phyloP scores from a whole-genome alignment of 73 alveolate genomes.

The Paramecium caudatum region DNA sequence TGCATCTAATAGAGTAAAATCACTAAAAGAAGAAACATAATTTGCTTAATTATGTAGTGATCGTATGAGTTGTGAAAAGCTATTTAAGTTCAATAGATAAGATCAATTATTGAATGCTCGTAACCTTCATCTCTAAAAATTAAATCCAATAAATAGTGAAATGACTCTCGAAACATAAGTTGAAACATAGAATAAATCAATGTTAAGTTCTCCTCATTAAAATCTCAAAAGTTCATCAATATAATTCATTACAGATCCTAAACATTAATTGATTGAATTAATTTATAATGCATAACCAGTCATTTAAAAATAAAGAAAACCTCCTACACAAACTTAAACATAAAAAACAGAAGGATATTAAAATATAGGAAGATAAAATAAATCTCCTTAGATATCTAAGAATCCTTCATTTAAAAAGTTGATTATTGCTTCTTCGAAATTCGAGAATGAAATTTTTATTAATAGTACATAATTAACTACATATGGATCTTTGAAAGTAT shows the following conservation, averaged over 20 bases:
- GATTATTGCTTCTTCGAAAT: no score
- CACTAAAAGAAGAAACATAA: constrained; percentile 21
- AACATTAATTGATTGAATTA: constrained; percentile 2
- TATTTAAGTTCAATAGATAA: constrained; percentile 20
- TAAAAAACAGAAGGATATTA: constrained; percentile 2
- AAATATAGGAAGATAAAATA: no score
- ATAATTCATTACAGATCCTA: background rate
- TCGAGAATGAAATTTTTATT: background rate
- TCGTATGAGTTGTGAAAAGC: background rate
- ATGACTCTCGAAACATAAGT: constrained; percentile 14
- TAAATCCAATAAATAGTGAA: background rate
- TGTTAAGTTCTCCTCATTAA: background rate
- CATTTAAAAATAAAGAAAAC: background rate
- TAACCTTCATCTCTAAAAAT: background rate
- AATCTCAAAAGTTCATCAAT: background rate
- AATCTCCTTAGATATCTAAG: no score
- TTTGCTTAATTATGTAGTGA: constrained; percentile 35
- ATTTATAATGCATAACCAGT: constrained; percentile 18
- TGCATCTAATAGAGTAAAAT: constrained; percentile 28
- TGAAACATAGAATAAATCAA: background rate
- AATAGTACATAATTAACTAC: constrained; percentile 24
- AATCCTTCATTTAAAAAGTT: no score
- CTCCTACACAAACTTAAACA: background rate
- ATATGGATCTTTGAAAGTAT: constrained; percentile 6
- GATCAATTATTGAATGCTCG: constrained; percentile 6